Evolutionary conservation across 2,329 filamentous ascomycete species (phyloP), one percentile per base, ranked within the genome.

Genomic region (Aschersonia sp.): DNA sequence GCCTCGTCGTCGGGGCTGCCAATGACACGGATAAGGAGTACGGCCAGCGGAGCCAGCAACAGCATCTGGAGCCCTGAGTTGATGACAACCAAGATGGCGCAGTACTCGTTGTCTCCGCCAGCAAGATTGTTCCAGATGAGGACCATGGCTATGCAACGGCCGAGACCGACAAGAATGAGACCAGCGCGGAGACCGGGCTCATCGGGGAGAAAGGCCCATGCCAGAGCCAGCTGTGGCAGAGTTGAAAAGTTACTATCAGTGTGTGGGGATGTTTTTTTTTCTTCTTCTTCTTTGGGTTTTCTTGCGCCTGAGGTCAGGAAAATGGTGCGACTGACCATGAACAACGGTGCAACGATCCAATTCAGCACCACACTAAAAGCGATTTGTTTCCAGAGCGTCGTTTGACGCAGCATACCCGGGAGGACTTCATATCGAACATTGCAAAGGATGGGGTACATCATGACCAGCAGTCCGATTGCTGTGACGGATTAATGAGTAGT

Each of bases 361-460:
- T 94, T 94, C 31, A 89, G 61, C 4, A 88, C 53, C 4, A 37
- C 35, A 37, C 35, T 12, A 56, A 94, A 85, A 0, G 60, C 68
- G n/a, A 94, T 76, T 61, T 94, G 87, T 45, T 78, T 76, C 87
- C 85, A 94, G 2, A 94, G 67, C 1, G 69, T 68, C 3, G 70
- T 70, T 3, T 78, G 69, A 2, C 66, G 61, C 49, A 92, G 74
- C 4, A 87, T 67, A 3, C 74, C 66, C 60, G 87, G 84, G 8
- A 94, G 65, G 0, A 77, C 76, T 61, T 94, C 87, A 62, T 79
- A 92, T 41, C 78, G 78, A 5, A 94, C 83, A 62, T 92, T 92
- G 72, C 86, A 94, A 0, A 94, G 69, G 50, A 94, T 94, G 0
- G 87, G 88, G 58, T 92, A 94, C 86, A 94, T 94, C 87, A 94